These are phyloP conservation scores for Brasenia schreberi DNA, from an alignment of 164 flowering plant genomes.

Conservation along the genomic window DNA sequence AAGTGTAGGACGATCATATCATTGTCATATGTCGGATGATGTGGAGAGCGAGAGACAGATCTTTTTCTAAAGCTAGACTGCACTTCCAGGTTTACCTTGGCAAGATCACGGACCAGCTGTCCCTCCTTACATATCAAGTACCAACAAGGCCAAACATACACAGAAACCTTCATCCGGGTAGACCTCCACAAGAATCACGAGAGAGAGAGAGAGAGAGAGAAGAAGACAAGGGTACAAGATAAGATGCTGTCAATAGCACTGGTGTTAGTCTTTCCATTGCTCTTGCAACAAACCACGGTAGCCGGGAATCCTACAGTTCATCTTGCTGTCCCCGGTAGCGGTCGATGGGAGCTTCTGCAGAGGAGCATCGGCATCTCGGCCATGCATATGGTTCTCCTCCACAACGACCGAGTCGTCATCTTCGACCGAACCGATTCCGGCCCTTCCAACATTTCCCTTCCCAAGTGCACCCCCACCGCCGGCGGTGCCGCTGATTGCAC, in stretches of 20 bases:
- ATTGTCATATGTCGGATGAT: too few relatives aligned
- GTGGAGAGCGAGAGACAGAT: too few relatives aligned
- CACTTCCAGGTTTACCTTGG: too few relatives aligned
- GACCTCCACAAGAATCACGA: not conserved
- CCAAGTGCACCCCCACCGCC: slow-evolving; percentile 23
- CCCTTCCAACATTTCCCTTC: slow-evolving; percentile 51
- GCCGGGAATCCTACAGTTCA: not conserved
- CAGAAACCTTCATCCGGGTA: too few relatives aligned
- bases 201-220: not conserved
- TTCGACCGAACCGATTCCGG: slow-evolving; percentile 85
- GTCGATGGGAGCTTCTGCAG: slow-evolving; percentile 50
- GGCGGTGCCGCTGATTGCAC: slow-evolving; percentile 37
- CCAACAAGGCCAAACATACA: too few relatives aligned
- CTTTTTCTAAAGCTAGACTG: too few relatives aligned
- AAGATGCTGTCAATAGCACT: not conserved
- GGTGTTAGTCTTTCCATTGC: not conserved
- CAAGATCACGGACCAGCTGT: too few relatives aligned
- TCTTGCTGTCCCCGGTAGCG: slow-evolving; percentile 5
- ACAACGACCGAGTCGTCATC: slow-evolving; percentile 67
- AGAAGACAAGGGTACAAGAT: not conserved
- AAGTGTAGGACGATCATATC: too few relatives aligned
- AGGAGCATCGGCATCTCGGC: slow-evolving; percentile 50
- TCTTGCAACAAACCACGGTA: not conserved
- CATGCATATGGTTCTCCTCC: slow-evolving; percentile 93
- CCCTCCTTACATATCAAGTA: too few relatives aligned